Percentiles rank a stretch among this genome's conserved stretches.
These are phyloP conservation scores for Hypholoma sublateritium DNA, from an alignment of 768 basidiomycete species.

Conservation along the genomic window DNA sequence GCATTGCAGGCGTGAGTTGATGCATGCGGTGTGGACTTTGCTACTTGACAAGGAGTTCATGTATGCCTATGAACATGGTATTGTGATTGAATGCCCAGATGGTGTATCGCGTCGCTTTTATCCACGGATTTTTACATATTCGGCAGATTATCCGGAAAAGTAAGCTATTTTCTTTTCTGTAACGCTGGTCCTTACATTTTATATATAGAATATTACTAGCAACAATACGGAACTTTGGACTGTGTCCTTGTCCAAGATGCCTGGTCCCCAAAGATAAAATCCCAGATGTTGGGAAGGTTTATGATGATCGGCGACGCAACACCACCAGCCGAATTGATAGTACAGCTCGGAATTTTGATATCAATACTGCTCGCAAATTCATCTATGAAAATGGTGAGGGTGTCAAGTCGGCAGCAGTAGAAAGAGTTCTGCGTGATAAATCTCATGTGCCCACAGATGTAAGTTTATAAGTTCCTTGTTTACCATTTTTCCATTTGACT, in stretches of 20 bases:
- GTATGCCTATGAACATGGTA: slow-evolving; percentile 12
- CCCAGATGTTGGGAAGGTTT: slow-evolving; percentile 22
- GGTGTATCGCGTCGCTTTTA: slow-evolving; percentile 7
- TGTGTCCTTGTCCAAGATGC: slow-evolving; percentile 39
- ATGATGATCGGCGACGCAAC: slow-evolving; percentile 12
- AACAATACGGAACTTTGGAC: slow-evolving; percentile 28
- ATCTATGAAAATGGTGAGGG: slow-evolving; percentile 10
- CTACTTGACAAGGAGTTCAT: slow-evolving; percentile 18
- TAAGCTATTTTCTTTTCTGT: background rate
- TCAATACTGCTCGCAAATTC: slow-evolving; percentile 2
- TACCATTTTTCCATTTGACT: background rate
- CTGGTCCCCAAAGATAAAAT: slow-evolving; percentile 26
- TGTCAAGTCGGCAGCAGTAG: slow-evolving; percentile 1
- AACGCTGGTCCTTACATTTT: background rate
- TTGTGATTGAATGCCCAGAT: slow-evolving; percentile 7
- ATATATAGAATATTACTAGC: slow-evolving; percentile 32
- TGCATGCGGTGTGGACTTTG: slow-evolving; percentile 16
- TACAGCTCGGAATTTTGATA: background rate
- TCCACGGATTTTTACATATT: slow-evolving; percentile 17
- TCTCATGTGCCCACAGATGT: slow-evolving; percentile 9
- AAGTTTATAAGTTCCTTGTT: background rate
- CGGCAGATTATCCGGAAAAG: slow-evolving; percentile 22
- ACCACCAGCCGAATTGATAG: slow-evolving; percentile 7
- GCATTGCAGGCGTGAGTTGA: slow-evolving; percentile 17
- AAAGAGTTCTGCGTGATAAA: background rate